Evolutionary conservation across 208 protist genomes (phyloP).

Genomic region (Acanthamoeba sp.): DNA sequence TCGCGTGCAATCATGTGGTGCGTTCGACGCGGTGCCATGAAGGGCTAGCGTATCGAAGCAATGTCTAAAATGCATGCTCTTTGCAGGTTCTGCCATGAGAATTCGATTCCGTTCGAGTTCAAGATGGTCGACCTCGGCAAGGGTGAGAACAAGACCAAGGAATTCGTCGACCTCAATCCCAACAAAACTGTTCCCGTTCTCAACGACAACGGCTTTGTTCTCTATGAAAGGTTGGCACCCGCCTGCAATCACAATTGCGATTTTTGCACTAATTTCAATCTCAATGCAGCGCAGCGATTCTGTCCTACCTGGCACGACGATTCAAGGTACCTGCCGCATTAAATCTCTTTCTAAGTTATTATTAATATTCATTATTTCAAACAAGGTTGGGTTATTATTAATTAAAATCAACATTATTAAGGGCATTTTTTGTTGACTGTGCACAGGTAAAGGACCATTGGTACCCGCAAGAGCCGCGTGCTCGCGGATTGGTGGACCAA

Average conservation of each 20-base stretch:
- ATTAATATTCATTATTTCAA: not conserved
- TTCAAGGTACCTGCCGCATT: not conserved
- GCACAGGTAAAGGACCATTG: not conserved
- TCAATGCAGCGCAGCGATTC: not conserved
- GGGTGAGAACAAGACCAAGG: conserved; percentile 17
- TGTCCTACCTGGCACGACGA: conserved; percentile 27
- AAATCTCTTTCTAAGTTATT: too few species aligned
- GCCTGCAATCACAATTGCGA: not conserved
- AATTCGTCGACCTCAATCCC: conserved; percentile 19
- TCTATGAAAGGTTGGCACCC: not conserved
- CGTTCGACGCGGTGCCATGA: too few species aligned
- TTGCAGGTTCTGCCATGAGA: not conserved
- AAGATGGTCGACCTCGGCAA: not conserved
- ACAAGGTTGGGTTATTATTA: too few species aligned
- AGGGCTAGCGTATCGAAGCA: too few species aligned
- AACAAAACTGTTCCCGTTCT: conserved; percentile 27
- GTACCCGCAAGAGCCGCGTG: not conserved
- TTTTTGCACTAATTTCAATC: not conserved
- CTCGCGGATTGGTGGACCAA: not conserved
- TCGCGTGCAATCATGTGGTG: conserved; percentile 23
- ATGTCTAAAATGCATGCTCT: too few species aligned
- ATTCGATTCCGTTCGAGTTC: conserved; percentile 6
- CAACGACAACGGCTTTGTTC: not conserved
- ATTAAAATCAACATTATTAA: not conserved
- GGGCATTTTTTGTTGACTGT: not conserved